Conservation (phyloP, 2,329 filamentous ascomycete species). For the Leptosphaerulina australis region DNA sequence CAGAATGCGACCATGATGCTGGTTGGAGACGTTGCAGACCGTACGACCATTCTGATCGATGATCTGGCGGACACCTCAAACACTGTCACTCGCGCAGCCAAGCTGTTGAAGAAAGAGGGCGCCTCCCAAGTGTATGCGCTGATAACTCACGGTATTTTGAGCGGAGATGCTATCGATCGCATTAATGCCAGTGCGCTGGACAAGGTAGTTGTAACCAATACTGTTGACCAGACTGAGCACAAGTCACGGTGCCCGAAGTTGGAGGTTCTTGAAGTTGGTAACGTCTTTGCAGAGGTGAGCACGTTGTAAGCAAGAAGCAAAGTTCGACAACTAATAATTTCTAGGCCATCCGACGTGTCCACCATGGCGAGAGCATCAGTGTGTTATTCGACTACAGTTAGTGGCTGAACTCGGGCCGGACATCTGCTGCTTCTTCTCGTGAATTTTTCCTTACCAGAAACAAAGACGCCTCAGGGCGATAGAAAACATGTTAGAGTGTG, state of each 20-base stretch:
- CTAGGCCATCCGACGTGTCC: conserved; percentile 86
- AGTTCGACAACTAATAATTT: background rate
- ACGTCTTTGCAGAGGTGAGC: conserved; percentile 82
- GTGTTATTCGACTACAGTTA: conserved; percentile 87
- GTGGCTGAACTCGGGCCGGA: conserved; percentile 22
- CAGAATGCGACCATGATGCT: conserved; percentile 89
- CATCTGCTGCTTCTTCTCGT: background rate
- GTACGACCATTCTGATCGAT: conserved; percentile 88
- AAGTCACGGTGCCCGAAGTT: conserved; percentile 79
- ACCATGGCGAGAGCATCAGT: conserved; percentile 97
- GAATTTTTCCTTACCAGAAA: background rate
- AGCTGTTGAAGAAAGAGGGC: conserved; percentile 91
- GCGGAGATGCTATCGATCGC: conserved; percentile 89
- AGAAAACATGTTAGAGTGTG: conserved; percentile 11
- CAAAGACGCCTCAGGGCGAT: conserved; percentile 4
- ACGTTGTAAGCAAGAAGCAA: background rate
- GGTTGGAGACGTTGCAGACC: conserved; percentile 81
- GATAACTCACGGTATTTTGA: conserved; percentile 92
- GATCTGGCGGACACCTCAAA: conserved; percentile 96
- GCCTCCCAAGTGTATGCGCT: conserved; percentile 91
- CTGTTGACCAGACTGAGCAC: conserved; percentile 87
- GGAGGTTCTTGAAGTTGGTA: conserved; percentile 86
- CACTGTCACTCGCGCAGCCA: conserved; percentile 94
- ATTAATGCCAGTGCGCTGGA: conserved; percentile 94
- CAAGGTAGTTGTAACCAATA: conserved; percentile 94